Evolutionary conservation across 345 rosid species (phyloP).

Genomic region (Anastatica hierochuntica): DNA sequence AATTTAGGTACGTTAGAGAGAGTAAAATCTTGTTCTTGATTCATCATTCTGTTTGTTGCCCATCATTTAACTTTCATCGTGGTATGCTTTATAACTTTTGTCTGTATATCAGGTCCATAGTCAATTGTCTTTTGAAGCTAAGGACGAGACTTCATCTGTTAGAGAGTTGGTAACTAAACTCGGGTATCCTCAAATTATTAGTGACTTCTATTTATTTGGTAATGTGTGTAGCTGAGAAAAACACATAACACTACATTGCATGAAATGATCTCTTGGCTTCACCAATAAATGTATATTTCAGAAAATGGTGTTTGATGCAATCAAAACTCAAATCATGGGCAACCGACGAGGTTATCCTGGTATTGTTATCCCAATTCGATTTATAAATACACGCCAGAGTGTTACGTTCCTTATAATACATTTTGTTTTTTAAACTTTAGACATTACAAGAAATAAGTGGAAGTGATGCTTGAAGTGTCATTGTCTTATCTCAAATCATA

Average conservation of each 20-base stretch:
- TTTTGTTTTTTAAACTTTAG: not conserved
- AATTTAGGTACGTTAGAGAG: conserved; percentile 52
- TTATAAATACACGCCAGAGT: not conserved
- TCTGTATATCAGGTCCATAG: conserved; percentile 69
- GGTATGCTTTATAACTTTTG: not conserved
- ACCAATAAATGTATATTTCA: conserved; percentile 76
- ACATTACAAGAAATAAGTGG: conserved; percentile 89
- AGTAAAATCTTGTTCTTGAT: not conserved
- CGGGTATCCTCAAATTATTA: too few species aligned
- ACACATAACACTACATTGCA: not conserved
- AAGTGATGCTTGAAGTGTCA: conserved; percentile 52
- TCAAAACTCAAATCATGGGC: conserved; percentile 85
- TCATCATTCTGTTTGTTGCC: not conserved
- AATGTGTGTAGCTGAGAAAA: not conserved
- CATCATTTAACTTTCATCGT: too few species aligned
- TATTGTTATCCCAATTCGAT: too few species aligned
- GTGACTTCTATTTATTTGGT: not conserved
- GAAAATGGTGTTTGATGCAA: conserved; percentile 98
- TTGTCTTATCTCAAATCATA: conserved; percentile 31
- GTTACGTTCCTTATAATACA: not conserved
- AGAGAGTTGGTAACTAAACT: conserved; percentile 64
- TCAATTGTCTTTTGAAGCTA: conserved; percentile 61
- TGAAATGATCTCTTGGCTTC: too few species aligned
- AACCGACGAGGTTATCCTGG: conserved; percentile 49
- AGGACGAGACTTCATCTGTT: conserved; percentile 46